Percentiles rank a stretch among this genome's conserved stretches.
phyloP scores from a whole-genome alignment of 108 stramenopile genomes.

The Cyclostephanos tholiformis region DNA sequence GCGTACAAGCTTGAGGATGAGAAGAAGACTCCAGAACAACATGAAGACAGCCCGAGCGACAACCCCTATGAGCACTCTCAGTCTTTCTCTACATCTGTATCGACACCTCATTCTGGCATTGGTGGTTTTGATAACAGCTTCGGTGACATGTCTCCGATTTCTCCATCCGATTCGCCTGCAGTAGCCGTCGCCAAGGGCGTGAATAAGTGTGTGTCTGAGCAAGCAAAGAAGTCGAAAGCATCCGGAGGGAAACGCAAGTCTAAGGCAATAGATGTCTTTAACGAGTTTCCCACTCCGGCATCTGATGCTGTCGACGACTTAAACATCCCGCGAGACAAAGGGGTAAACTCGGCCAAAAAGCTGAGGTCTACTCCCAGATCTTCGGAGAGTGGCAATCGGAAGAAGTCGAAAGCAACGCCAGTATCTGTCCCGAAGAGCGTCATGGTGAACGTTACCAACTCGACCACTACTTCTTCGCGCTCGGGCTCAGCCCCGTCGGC shows the following conservation, averaged over 20 bases:
- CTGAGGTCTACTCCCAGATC: constrained; percentile 25
- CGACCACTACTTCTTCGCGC: constrained; percentile 5
- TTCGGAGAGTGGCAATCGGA: constrained; percentile 12
- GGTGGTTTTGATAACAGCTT: constrained; percentile 28
- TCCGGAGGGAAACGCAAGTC: constrained; percentile 36
- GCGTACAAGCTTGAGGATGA: constrained; percentile 7
- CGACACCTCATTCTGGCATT: neutral
- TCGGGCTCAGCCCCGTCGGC: constrained; percentile 12
- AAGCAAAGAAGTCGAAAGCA: constrained; percentile 6
- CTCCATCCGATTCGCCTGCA: constrained; percentile 30
- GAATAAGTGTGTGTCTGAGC: constrained; percentile 17
- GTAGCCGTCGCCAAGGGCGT: constrained; percentile 6
- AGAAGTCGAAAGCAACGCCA: constrained; percentile 38
- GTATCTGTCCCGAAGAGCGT: constrained; percentile 35
- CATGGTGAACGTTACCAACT: constrained; percentile 42
- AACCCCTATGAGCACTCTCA: constrained; percentile 10
- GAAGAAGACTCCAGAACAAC: neutral
- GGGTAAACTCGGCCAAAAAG: constrained; percentile 13
- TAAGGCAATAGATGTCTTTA: constrained; percentile 19
- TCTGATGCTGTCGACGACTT: neutral
- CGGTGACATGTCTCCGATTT: constrained; percentile 36
- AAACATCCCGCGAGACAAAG: constrained; percentile 5
- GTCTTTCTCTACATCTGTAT: constrained; percentile 23
- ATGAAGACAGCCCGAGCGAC: constrained; percentile 12
- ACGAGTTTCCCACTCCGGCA: constrained; percentile 37